Evolutionary conservation across 2,329 filamentous ascomycete genomes (phyloP).

Genomic region (Diaporthe sp.): DNA sequence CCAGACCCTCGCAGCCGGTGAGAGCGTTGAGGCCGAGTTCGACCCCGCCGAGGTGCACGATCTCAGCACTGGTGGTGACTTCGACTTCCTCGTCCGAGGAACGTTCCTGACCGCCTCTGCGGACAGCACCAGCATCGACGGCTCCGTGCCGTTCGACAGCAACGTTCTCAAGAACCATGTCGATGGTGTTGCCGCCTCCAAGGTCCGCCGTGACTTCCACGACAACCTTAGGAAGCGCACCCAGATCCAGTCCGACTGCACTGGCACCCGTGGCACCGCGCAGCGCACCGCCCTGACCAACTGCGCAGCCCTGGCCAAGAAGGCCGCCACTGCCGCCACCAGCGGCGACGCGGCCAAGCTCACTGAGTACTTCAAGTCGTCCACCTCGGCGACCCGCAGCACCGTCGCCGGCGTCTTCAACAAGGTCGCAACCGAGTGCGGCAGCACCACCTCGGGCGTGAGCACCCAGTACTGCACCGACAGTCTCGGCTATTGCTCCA

Average conservation of each 20-base stretch:
- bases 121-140: slow-evolving; percentile 66
- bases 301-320: slow-evolving; percentile 66
- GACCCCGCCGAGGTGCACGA: slow-evolving; percentile 70
- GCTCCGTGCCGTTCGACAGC: slow-evolving; percentile 69
- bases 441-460: slow-evolving; percentile 60
- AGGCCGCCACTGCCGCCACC: slow-evolving; percentile 65
- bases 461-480: slow-evolving; percentile 73
- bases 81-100: slow-evolving; percentile 69
- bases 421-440: slow-evolving; percentile 68
- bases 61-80: slow-evolving; percentile 64
- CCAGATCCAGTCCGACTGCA: slow-evolving; percentile 67
- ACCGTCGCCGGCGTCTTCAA: slow-evolving; percentile 67
- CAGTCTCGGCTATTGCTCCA: slow-evolving; percentile 64
- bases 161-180: slow-evolving; percentile 71
- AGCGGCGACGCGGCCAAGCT: slow-evolving; percentile 65
- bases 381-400: slow-evolving; percentile 58
- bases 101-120: slow-evolving; percentile 68
- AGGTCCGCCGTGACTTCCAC: slow-evolving; percentile 62
- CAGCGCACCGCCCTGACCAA: slow-evolving; percentile 67
- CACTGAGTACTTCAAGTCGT: slow-evolving; percentile 75
- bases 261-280: slow-evolving; percentile 58
- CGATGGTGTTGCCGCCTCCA: slow-evolving; percentile 67
- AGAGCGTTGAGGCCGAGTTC: slow-evolving; percentile 67
- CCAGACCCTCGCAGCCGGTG: slow-evolving; percentile 60
- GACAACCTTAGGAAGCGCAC: slow-evolving; percentile 61